Conservation (phyloP, 208 protist genomes). For the Endotrypanum monterogeii region DNA sequence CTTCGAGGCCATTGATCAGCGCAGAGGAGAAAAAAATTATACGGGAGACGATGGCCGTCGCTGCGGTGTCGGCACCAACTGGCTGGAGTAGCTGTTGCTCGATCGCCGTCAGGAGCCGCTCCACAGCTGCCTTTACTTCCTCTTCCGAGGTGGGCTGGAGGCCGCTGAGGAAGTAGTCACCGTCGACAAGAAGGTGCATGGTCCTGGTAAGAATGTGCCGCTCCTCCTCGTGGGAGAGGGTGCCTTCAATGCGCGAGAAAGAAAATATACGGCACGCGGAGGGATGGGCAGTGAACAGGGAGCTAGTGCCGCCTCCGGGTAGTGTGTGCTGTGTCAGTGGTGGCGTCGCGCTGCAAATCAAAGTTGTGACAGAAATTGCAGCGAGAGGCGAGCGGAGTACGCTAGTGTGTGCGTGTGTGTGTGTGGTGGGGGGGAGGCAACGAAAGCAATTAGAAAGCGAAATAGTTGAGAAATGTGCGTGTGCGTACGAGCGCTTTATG, state of each 20-base stretch:
- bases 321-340: neutral
- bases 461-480: neutral
- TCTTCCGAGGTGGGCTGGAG: slow-evolving; percentile 53
- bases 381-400: neutral
- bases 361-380: neutral
- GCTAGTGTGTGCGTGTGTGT: neutral
- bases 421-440: neutral
- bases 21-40: slow-evolving; percentile 74
- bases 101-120: slow-evolving; percentile 45
- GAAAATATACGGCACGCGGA: neutral
- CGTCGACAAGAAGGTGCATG: slow-evolving; percentile 71
- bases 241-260: neutral
- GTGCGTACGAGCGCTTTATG: neutral
- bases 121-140: slow-evolving; percentile 42
- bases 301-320: too few relatives aligned
- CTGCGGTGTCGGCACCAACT: neutral
- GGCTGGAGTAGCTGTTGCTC: slow-evolving; percentile 46
- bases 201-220: neutral
- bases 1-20: slow-evolving; percentile 44
- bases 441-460: neutral
- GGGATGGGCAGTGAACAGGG: neutral
- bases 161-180: slow-evolving; percentile 78
- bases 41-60: slow-evolving; percentile 38
- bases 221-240: neutral
- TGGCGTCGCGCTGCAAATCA: neutral